Conservation (phyloP, 108 stramenopile species). For the Cyclotella kingstonii region DNA sequence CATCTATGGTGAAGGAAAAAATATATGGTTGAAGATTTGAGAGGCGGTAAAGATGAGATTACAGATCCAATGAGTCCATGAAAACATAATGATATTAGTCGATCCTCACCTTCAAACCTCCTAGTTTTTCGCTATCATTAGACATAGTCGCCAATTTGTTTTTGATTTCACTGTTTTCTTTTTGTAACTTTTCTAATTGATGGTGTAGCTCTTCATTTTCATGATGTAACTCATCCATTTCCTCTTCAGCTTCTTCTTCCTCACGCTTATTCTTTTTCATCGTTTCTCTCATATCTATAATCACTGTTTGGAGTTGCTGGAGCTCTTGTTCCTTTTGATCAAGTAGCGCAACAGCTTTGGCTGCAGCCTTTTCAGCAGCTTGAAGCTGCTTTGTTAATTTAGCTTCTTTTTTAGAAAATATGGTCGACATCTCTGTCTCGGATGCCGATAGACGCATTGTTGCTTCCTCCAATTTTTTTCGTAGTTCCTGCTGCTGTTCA, state of each 20-base stretch:
- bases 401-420: constrained; percentile 35
- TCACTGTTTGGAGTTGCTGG: constrained; percentile 38
- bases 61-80: background rate
- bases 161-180: constrained; percentile 51
- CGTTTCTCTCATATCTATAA: constrained; percentile 42
- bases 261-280: constrained; percentile 50
- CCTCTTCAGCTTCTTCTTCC: constrained; percentile 42
- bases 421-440: constrained; percentile 37
- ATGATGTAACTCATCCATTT: constrained; percentile 63
- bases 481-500: constrained; percentile 39
- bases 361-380: constrained; percentile 43
- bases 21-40: too few species aligned
- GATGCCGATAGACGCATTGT: constrained; percentile 23
- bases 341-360: constrained; percentile 39
- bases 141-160: constrained; percentile 49
- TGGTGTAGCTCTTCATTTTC: constrained; percentile 76
- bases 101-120: constrained; percentile 51
- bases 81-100: constrained; percentile 1
- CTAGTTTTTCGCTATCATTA: constrained; percentile 51
- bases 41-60: too few species aligned
- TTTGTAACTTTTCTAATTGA: constrained; percentile 52
- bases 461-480: constrained; percentile 37
- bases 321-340: constrained; percentile 46
- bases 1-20: constrained; percentile 51
- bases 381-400: constrained; percentile 35